Conservation (phyloP, 2,329 filamentous ascomycete species). For the Aspergillus nomiae region DNA sequence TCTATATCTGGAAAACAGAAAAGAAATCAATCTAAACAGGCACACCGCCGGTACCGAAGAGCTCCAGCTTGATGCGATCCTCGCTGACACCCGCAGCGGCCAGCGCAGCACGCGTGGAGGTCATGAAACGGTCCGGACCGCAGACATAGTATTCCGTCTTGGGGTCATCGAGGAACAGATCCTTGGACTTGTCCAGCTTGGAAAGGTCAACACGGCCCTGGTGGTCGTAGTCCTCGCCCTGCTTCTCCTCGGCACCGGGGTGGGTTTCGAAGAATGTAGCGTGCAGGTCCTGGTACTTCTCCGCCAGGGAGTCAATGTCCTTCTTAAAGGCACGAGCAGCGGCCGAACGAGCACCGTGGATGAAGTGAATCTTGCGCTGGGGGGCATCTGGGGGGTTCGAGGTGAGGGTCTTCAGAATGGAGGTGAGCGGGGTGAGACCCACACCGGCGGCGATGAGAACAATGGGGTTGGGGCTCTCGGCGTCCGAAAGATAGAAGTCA, state of each 20-base stretch:
- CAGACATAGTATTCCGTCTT: constrained; percentile 70
- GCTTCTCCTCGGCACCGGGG: constrained; percentile 48
- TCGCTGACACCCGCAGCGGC: constrained; percentile 57
- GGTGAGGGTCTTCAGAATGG: constrained; percentile 60
- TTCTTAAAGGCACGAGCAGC: constrained; percentile 55
- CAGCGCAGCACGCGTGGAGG: constrained; percentile 57
- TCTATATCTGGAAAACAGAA: background rate
- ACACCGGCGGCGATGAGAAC: constrained; percentile 65
- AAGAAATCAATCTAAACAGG: constrained; percentile 8
- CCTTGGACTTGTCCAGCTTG: constrained; percentile 53
- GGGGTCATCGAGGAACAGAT: constrained; percentile 58
- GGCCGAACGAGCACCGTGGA: constrained; percentile 58
- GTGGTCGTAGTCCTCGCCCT: constrained; percentile 62
- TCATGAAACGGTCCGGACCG: constrained; percentile 72
- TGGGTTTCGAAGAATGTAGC: constrained; percentile 61
- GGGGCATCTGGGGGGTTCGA: constrained; percentile 42
- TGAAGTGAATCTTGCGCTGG: constrained; percentile 58
- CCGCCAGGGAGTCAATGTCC: constrained; percentile 51
- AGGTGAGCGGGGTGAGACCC: constrained; percentile 61
- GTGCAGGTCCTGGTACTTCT: constrained; percentile 50
- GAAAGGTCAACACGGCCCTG: constrained; percentile 61
- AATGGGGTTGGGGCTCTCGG: constrained; percentile 48
- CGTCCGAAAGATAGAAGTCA: constrained; percentile 56
- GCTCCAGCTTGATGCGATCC: constrained; percentile 66
- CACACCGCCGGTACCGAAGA: constrained; percentile 62